Base-by-base conservation (phyloP, 257 asterid genomes). In the Salvia miltiorrhiza region DNA sequence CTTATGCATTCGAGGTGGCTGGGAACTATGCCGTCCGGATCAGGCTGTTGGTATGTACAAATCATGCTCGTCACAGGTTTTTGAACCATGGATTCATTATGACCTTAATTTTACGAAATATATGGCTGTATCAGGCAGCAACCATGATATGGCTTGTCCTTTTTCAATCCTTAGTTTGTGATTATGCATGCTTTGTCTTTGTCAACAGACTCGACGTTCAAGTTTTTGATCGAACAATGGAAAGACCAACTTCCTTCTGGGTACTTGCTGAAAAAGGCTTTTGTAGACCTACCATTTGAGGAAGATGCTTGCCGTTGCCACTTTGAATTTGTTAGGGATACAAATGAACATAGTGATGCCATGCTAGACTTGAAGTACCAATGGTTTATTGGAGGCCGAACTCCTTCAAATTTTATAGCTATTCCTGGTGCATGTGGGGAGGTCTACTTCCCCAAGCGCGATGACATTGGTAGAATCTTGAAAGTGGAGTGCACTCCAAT, bases 21-120 rank as follows among this genome's bases (percentile, higher is more conserved):
- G 99, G 99, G 97, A 90, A 63, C 77, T 90, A 56, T 87, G 97
- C 79, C 96, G 89, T 74, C 91, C 97, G 17, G 99, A 94, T 24
- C 97, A 81, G 74, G 96, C 97, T 58, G 74, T 56, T 10, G 97
- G 99, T 89, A 83, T 77, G 90, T 14, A 41, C 55, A 48, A 64
- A 72, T 41, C 52, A 28, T n/a, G 45, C 60, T 30, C 70, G 39
- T 52, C 68, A 56, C 53, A 33, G 44, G 50, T 63, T 68, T 64
- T 72, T 35, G 37, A 54, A 53, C 44, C 53, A 47, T 67, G 14
- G 24, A 35, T 44, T 69, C 61, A 24, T 17, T 44, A 14, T 60
- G 43, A n/a, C 60, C 23, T 2, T 66, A 49, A 37, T 61, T 54
- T 28, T 30, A 30, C 9, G 1, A n/a, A n/a, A n/a, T n/a, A n/a